Evolutionary conservation across 2,329 filamentous ascomycete genomes (phyloP).

Genomic region (Talaromyces sp.): DNA sequence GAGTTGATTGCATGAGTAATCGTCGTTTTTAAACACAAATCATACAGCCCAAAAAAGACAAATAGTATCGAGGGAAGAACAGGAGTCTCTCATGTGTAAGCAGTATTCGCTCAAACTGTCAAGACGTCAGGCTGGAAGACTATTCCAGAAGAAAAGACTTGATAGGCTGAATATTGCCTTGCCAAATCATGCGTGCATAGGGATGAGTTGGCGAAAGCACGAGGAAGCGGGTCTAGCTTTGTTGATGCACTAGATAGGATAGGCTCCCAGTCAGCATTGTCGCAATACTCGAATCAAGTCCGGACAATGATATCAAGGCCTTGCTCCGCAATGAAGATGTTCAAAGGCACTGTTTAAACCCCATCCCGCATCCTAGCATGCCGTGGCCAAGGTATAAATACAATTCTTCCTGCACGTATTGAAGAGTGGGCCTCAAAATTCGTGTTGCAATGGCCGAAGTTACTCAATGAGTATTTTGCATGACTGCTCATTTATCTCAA

Average conservation of each 20-base stretch:
- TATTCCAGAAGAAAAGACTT: neutral
- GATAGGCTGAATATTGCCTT: slow-evolving; percentile 6
- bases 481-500: neutral
- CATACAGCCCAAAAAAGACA: neutral
- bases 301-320: neutral
- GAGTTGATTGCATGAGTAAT: too few species aligned
- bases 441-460: neutral
- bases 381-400: neutral
- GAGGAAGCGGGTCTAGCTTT: slow-evolving; percentile 18
- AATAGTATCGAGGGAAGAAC: neutral
- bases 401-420: neutral
- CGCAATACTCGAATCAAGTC: neutral
- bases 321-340: neutral
- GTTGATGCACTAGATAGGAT: neutral
- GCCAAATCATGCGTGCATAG: slow-evolving; percentile 16
- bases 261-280: neutral
- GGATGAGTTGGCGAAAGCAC: slow-evolving; percentile 18
- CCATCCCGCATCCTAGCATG: neutral
- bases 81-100: neutral
- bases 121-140: neutral
- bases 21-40: neutral
- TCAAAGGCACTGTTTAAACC: neutral
- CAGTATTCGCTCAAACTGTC: neutral
- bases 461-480: neutral
- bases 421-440: neutral